Evolutionary conservation across 768 basidiomycete species (phyloP), one percentile per base, ranked within the genome.

Genomic region (Amanita fuliginea): DNA sequence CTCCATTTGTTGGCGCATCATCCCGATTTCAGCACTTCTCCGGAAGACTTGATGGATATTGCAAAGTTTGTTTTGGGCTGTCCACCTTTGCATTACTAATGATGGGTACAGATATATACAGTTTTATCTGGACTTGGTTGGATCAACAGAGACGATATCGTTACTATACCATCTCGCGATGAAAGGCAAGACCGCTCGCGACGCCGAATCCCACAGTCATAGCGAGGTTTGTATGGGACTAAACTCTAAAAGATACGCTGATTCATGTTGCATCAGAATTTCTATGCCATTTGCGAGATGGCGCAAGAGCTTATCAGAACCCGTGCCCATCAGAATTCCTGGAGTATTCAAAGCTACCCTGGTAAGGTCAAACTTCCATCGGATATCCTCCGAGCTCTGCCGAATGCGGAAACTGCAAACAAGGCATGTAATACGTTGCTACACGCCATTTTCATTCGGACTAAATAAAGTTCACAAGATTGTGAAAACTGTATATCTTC

Each of bases 1-100:
- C 72, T 98, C 8, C 87, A 93, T 59, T 64, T 93, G 0, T 72
- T 98, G 4, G 90, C 93, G 0, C 94, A 96, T 60, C 96, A 99
- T 61, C 95, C 95, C 3, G 96, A 99, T 64, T 94, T 92, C 57
- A 74, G 72, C 16, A 73, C 70, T 39, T 71, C 74, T 2, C 74
- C 77, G 33, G 85, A 87, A 30, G 81, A 82, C 36, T 62, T 94
- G 33, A 70, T 78, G 30, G 83, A 87, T 57, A 83, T 92, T 57
- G 81, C 86, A 19, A 89, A 84, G 92, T 96, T 55, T 41, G 83
- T 60, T 6, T 21, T 16, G 4, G 24, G 34, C 21, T 42, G 4
- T 33, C 41, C 45, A 47, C 13, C 11, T 10, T 44, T 55, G 14
- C 49, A 34, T 46, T 28, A 52, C 36, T 45, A n/a, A 46, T 41